These are phyloP conservation scores for Trichoderma erinaceum DNA, from an alignment of 495 filamentous ascomycete species.

Conservation along the genomic window DNA sequence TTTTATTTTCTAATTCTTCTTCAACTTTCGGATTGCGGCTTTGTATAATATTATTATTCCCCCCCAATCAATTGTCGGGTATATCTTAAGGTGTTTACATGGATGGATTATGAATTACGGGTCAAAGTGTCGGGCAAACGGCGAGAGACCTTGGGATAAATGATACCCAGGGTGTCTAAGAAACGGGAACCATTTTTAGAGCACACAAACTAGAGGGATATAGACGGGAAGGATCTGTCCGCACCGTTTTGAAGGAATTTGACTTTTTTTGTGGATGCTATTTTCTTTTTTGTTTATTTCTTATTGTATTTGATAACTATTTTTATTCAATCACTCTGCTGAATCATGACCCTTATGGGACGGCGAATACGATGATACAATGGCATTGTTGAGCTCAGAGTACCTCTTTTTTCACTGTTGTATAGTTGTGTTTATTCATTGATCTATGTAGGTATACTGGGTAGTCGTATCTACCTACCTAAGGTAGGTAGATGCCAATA, in stretches of 20 bases:
- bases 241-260: neutral
- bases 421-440: neutral
- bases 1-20: neutral
- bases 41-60: neutral
- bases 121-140: slow-evolving; percentile 2
- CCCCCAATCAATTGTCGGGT: neutral
- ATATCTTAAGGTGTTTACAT: neutral
- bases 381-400: neutral
- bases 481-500: no score
- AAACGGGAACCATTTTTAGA: neutral
- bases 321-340: neutral
- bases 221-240: slow-evolving; percentile 6
- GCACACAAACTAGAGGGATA: neutral
- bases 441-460: no score
- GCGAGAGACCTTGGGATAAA: neutral
- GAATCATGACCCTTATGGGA: neutral
- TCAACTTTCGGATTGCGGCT: neutral
- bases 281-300: neutral
- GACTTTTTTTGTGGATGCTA: neutral
- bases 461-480: no score
- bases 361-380: neutral
- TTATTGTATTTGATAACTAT: neutral
- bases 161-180: neutral
- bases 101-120: slow-evolving; percentile 13
- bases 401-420: neutral